Evolutionary conservation across 768 basidiomycete species (phyloP).

Genomic region (Kwoniella europaea): DNA sequence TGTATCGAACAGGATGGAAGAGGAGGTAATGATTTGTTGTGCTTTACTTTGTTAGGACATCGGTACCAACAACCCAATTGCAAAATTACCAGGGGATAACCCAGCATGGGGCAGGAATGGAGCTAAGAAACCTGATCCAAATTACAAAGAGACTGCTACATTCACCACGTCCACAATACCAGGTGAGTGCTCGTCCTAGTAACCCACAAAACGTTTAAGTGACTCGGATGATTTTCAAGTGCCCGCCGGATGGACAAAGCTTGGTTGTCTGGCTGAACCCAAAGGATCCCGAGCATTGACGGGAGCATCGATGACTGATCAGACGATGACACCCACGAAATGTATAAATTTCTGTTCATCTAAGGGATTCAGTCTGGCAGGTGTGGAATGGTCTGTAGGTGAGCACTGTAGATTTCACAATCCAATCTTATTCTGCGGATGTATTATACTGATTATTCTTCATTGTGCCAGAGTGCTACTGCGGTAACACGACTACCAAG

Average conservation of each 20-base stretch:
- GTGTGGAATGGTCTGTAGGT: constrained; percentile 64
- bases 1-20: too few species aligned
- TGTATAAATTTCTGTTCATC: constrained; percentile 69
- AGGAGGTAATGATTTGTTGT: not conserved
- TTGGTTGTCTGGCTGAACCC: constrained; percentile 46
- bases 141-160: constrained; percentile 31
- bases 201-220: constrained; percentile 46
- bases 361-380: constrained; percentile 70
- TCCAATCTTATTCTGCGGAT: not conserved
- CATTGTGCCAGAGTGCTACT: constrained; percentile 26
- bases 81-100: constrained; percentile 46
- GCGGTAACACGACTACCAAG: constrained; percentile 14
- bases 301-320: constrained; percentile 57
- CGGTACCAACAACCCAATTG: constrained; percentile 22
- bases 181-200: constrained; percentile 42
- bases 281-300: constrained; percentile 37
- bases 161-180: constrained; percentile 46
- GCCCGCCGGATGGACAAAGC: constrained; percentile 44
- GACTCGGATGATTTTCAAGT: constrained; percentile 14
- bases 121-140: constrained; percentile 17
- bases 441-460: not conserved
- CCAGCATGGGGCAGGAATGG: constrained; percentile 44
- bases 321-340: constrained; percentile 64
- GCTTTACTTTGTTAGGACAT: constrained; percentile 16
- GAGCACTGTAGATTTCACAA: not conserved